Base-by-base conservation (phyloP, 495 filamentous ascomycete species). In the Penicillium lagena region DNA sequence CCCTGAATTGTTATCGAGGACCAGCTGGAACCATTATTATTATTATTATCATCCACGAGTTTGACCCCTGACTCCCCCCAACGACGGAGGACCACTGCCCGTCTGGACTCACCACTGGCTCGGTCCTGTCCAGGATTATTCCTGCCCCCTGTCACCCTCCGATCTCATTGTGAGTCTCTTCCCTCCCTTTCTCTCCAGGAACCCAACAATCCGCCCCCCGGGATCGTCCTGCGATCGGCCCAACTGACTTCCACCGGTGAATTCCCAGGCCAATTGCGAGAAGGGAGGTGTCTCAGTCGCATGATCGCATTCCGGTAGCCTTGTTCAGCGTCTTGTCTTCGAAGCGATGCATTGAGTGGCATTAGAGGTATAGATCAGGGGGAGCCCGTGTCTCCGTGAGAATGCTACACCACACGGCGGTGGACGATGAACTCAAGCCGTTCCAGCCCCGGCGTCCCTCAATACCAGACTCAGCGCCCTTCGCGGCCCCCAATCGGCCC, bases 391-490 rank as follows among this genome's bases (percentile, higher is more conserved):
- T 34, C 29, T 45, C 39, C 22, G 22, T 22, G 30, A 58, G 55
- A 51, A 59, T 61, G 55, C 53, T 61, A 47, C 55, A 60, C 46
- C 58, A 54, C 45, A 51, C 58, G 8, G 50, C 56, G 37, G 12
- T 59, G 35, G 58, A 61, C 33, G 58, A 61, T 49, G 58, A 61
- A 37, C 12, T 46, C 12, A 52, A 43, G 50, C 40, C 45, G 15
- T 60, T 58, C 40, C 53, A 61, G 41, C 38, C 54, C 28, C 38
- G 50, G 42, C 51, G 35, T 36, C 57, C 57, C 12, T 54, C 56
- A 17, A 53, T 36, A 13, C 53, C 58, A 12, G 37, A 49, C 36
- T 47, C 55, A 27, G 39, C 50, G 3, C 43, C 48, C 1, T 47
- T 46, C 27, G 50, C 36, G 27, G 42, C 38, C 9, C 46, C 46